Evolutionary conservation across 2,329 filamentous ascomycete species (phyloP).

Genomic region (Diaporthe aspalathi): DNA sequence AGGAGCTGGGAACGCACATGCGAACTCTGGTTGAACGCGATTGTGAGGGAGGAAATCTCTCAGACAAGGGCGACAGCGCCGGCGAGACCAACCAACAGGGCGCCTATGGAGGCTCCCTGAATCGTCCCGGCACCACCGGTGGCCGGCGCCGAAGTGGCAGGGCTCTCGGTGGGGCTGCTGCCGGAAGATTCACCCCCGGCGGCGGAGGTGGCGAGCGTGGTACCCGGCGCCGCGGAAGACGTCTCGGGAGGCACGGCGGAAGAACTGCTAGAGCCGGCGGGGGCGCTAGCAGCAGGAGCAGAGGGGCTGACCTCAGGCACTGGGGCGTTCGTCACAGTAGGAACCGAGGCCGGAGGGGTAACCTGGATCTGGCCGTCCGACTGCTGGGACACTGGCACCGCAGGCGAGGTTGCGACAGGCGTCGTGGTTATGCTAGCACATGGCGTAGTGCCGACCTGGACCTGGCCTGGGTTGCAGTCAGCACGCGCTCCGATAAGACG

Average conservation of each 20-base stretch:
- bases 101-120: conserved; percentile 48
- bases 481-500: conserved; percentile 18
- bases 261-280: conserved; percentile 37
- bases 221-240: conserved; percentile 36
- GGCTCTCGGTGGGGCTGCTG: conserved; percentile 40
- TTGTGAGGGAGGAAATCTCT: conserved; percentile 31
- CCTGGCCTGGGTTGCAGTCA: conserved; percentile 50
- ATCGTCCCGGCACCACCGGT: conserved; percentile 47
- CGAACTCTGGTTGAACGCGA: too few relatives aligned
- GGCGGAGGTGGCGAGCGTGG: conserved; percentile 40
- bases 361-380: conserved; percentile 63
- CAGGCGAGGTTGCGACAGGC: conserved; percentile 43
- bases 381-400: conserved; percentile 55
- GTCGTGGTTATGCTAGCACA: conserved; percentile 52
- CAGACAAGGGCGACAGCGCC: conserved; percentile 52
- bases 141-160: conserved; percentile 43
- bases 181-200: conserved; percentile 40
- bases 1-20: conserved; percentile 5
- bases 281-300: conserved; percentile 34
- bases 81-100: conserved; percentile 49
- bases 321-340: conserved; percentile 40
- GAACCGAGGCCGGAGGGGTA: conserved; percentile 47
- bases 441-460: conserved; percentile 61
- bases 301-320: conserved; percentile 40
- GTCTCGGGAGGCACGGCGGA: conserved; percentile 41